Evolutionary conservation across 2,329 filamentous ascomycete genomes (phyloP).

Genomic region (Dactylonectria estremocensis): DNA sequence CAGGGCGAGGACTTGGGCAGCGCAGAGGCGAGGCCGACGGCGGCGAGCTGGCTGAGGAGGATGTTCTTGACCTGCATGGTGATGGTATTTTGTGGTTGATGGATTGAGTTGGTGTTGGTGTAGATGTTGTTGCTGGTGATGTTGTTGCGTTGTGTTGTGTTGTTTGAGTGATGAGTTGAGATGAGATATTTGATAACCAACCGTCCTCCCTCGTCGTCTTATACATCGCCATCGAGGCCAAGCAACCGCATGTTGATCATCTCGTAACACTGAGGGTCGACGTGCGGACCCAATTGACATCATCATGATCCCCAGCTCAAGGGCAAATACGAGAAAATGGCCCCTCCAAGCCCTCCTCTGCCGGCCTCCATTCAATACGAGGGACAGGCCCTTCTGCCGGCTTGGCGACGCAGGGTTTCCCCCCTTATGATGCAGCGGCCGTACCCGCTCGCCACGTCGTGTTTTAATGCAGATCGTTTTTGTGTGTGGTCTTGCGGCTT

Average conservation of each 20-base stretch:
- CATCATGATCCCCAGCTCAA: slow-evolving; percentile 33
- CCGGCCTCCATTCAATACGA: slow-evolving; percentile 8
- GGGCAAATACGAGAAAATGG: slow-evolving; percentile 12
- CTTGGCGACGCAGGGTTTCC: slow-evolving; percentile 6
- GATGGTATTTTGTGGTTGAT: slow-evolving; percentile 5
- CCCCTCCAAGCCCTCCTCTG: slow-evolving; percentile 8
- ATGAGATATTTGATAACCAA: not conserved
- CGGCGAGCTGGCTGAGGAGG: slow-evolving; percentile 34
- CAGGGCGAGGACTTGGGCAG: slow-evolving; percentile 14
- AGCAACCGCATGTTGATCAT: slow-evolving; percentile 31
- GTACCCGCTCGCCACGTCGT: not conserved
- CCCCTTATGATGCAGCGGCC: not conserved
- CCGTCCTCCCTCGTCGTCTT: slow-evolving; percentile 14
- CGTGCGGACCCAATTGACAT: slow-evolving; percentile 38
- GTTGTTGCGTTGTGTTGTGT: not conserved
- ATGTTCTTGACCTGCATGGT: slow-evolving; percentile 48
- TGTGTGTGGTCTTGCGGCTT: too few relatives aligned
- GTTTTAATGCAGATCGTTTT: not conserved
- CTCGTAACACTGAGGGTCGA: slow-evolving; percentile 23
- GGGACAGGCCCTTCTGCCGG: not conserved
- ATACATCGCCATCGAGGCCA: slow-evolving; percentile 26
- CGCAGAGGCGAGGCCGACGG: slow-evolving; percentile 29
- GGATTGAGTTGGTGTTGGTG: not conserved
- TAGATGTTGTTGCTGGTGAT: not conserved
- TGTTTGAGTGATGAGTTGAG: slow-evolving; percentile 6